A percentile compares a stretch with the other conserved stretches of the same genome.
These are phyloP conservation scores for Colletotrichum salicis DNA, from an alignment of 2,329 filamentous ascomycete genomes.

Conservation along the genomic window DNA sequence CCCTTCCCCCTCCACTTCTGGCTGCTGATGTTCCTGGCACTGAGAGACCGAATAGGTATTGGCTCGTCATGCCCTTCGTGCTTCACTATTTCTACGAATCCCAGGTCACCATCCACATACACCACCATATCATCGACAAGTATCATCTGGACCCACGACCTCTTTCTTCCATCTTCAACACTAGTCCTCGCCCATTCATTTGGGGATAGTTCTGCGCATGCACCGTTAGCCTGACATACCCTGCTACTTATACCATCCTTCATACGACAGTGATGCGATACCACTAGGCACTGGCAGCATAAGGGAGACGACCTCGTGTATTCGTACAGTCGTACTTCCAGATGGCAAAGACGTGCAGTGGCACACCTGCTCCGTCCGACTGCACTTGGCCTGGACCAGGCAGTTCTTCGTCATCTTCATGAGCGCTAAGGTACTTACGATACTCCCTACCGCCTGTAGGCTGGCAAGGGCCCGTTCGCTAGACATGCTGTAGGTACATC, in stretches of 20 bases:
- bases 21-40: background rate
- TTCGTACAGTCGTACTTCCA: background rate
- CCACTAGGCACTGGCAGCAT: constrained; percentile 17
- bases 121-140: constrained; percentile 10
- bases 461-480: background rate
- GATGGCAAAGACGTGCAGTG: constrained; percentile 6
- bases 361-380: constrained; percentile 14
- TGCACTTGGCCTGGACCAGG: constrained; percentile 13
- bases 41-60: background rate
- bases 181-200: background rate
- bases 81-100: background rate
- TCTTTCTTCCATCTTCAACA: background rate
- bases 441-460: constrained; percentile 15
- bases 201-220: background rate
- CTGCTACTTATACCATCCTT: constrained; percentile 25
- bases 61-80: background rate
- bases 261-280: constrained; percentile 14
- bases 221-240: background rate
- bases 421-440: constrained; percentile 18
- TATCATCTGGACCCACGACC: background rate
- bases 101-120: constrained; percentile 5
- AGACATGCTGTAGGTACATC: constrained; percentile 16
- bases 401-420: constrained; percentile 22
- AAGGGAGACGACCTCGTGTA: constrained; percentile 11
- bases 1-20: background rate